Conservation (phyloP, 2,329 filamentous ascomycete species). For the Chlorencoelia australis region DNA sequence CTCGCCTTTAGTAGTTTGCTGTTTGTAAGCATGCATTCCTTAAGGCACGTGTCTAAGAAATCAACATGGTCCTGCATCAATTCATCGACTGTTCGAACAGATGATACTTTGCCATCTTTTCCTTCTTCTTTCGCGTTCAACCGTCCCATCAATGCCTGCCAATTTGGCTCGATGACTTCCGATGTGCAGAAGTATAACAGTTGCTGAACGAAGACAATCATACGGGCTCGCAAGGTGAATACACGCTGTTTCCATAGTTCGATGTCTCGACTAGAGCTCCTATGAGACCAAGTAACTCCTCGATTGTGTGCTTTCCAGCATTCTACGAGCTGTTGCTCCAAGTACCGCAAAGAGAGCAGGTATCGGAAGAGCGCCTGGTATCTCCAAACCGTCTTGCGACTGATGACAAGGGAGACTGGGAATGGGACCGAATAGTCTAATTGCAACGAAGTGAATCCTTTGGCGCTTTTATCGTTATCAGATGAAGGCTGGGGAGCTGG, state of each 20-base stretch:
- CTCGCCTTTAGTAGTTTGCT: constrained; percentile 79
- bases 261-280: constrained; percentile 59
- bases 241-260: constrained; percentile 90
- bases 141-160: constrained; percentile 85
- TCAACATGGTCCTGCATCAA: constrained; percentile 99
- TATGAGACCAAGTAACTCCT: constrained; percentile 71
- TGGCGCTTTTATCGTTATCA: constrained; percentile 77
- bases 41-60: constrained; percentile 93
- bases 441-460: constrained; percentile 84
- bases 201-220: constrained; percentile 96
- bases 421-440: constrained; percentile 94
- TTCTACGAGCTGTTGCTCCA: constrained; percentile 76
- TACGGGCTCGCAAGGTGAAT: constrained; percentile 83
- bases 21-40: constrained; percentile 98
- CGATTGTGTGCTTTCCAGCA: constrained; percentile 89
- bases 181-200: constrained; percentile 93
- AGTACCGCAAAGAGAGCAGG: constrained; percentile 75
- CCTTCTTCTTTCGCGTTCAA: constrained; percentile 52
- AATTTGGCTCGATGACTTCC: constrained; percentile 97
- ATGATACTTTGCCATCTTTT: constrained; percentile 27
- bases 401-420: constrained; percentile 88
- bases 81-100: constrained; percentile 76
- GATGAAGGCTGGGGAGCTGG: constrained; percentile 51
- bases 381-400: constrained; percentile 89
- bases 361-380: constrained; percentile 97